These are phyloP conservation scores for Erythrophleum ivorense DNA, from an alignment of 331 rosid genomes.

Conservation along the genomic window DNA sequence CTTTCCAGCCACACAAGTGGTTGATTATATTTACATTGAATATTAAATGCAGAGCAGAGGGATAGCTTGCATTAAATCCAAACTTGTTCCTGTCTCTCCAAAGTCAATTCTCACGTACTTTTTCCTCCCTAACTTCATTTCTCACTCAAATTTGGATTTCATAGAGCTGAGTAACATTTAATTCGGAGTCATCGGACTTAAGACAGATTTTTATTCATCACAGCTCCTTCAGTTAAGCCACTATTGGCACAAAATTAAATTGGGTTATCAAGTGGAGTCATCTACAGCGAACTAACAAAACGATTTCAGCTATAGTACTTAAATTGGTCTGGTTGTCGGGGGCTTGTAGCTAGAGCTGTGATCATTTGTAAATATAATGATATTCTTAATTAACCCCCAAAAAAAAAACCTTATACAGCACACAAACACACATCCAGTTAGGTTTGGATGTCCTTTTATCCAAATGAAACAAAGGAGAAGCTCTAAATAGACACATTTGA, in stretches of 20 bases:
- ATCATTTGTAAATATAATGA: background rate
- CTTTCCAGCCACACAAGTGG: constrained; percentile 35
- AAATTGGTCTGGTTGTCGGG: background rate
- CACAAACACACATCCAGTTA: background rate
- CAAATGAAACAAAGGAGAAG: background rate
- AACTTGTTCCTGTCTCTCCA: constrained; percentile 26
- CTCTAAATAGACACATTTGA: background rate
- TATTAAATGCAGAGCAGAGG: constrained; percentile 12
- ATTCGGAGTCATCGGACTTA: background rate
- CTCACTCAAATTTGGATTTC: background rate
- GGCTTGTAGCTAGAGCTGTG: background rate
- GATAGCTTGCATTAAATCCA: constrained; percentile 42
- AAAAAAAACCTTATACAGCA: background rate
- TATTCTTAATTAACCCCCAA: background rate
- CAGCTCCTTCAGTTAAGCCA: background rate
- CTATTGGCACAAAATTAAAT: background rate
- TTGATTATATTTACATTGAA: constrained; percentile 44
- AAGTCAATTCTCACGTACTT: constrained; percentile 36
- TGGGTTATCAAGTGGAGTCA: background rate
- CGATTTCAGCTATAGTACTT: no score
- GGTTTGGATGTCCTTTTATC: no score
- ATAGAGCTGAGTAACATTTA: background rate
- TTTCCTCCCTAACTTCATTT: constrained; percentile 8
- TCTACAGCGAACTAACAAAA: background rate
- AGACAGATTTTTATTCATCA: background rate